These are phyloP conservation scores for Trichoderma orchidacearum DNA, from an alignment of 495 filamentous ascomycete genomes.

Conservation along the genomic window DNA sequence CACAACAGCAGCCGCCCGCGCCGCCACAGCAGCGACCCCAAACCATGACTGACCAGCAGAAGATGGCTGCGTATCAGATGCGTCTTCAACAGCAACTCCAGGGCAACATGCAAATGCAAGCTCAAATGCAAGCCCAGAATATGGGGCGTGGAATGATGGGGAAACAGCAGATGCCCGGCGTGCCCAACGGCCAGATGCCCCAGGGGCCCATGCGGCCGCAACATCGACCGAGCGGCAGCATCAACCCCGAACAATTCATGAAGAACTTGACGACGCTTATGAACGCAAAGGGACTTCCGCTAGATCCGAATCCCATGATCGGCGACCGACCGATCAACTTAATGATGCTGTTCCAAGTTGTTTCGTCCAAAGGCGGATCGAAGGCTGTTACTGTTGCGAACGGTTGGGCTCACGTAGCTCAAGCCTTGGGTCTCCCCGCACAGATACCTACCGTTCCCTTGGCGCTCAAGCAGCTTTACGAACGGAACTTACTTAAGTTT, in stretches of 20 bases:
- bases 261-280: conserved; percentile 62
- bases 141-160: conserved; percentile 36
- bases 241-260: conserved; percentile 56
- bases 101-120: conserved; percentile 35
- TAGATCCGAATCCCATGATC: conserved; percentile 58
- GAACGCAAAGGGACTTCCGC: conserved; percentile 47
- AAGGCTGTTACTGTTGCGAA: conserved; percentile 53
- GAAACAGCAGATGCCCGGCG: conserved; percentile 18
- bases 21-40: conserved; percentile 10
- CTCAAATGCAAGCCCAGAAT: conserved; percentile 25
- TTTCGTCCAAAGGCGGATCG: conserved; percentile 68
- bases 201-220: conserved; percentile 14
- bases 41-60: conserved; percentile 33
- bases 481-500: conserved; percentile 57
- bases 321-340: conserved; percentile 57
- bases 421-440: conserved; percentile 49
- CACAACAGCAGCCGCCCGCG: conserved; percentile 43
- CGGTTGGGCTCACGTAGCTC: conserved; percentile 59
- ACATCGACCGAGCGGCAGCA: conserved; percentile 5
- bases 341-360: conserved; percentile 58
- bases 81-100: conserved; percentile 55
- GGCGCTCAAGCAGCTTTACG: conserved; percentile 60
- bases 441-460: conserved; percentile 51
- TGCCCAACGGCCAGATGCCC: conserved; percentile 24
- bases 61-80: conserved; percentile 45